Base-by-base conservation (phyloP, 176 grass and related monocot species). In the Saccharum spontaneum region DNA sequence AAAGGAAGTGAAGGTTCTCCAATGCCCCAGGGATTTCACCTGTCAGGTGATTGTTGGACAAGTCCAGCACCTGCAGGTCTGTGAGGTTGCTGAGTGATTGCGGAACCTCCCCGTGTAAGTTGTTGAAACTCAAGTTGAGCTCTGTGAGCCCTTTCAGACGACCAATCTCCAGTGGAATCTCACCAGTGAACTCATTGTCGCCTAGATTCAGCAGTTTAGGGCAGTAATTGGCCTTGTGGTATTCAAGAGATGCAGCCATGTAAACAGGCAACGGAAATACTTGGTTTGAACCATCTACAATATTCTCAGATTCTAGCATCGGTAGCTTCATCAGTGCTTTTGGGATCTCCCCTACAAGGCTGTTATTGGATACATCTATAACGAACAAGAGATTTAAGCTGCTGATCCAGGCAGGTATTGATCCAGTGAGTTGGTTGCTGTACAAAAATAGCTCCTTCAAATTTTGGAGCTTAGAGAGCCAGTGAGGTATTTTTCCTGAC, bases 81-180 rank as follows among this genome's bases (percentile, higher is more conserved):
- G 22, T 83, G 36, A 92, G 46, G 48, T 86, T 63, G 26, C 79
- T 1, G 31, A 89, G 8, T 0, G 57, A 18, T 16, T 75, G 23
- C 8, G 76, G 85, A 28, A 91, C 49, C 34, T 75, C 54, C 34
- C 86, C 76, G 8, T 69, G 33, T 9, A 92, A 71, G 20, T 4
- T 52, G 79, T 92, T 92, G 61, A 13, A 75, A 28, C 87, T 89
- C 55, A 89, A 17, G 22, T 92, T 77, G n/a, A 92, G 79, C 5
- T 3, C 1, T 13, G 39, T 2, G 38, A 92, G 90, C 20, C 23
- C 48, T 50, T 78, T 92, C 8, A 83, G 65, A 24, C 57, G 34
- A 37, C 87, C 78, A 30, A 89, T 89, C 73, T 86, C 84, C 24
- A 12, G 17, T 0, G 90, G 90, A 6, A 92, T 86, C 26, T 2